phyloP scores from a whole-genome alignment of 257 asterid genomes.

The Avicennia marina region DNA sequence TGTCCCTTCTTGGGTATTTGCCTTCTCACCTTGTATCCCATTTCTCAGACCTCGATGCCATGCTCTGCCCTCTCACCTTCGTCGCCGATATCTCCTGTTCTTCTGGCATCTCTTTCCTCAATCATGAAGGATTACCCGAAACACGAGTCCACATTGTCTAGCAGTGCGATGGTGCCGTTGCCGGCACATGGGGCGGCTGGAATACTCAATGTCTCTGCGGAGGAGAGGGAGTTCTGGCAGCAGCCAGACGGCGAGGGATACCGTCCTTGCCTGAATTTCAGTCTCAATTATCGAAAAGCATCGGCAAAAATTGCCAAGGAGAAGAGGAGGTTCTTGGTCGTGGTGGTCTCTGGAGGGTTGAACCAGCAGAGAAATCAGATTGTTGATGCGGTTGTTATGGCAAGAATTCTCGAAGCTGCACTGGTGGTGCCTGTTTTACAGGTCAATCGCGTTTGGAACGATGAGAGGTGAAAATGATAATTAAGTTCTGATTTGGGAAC shows the following conservation, averaged over 20 bases:
- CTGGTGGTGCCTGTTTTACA: slow-evolving; percentile 60
- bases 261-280: slow-evolving; percentile 50
- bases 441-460: slow-evolving; percentile 65
- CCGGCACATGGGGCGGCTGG: slow-evolving; percentile 29
- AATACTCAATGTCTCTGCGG: slow-evolving; percentile 29
- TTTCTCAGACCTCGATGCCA: slow-evolving; percentile 25
- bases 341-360: slow-evolving; percentile 64
- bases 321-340: slow-evolving; percentile 49
- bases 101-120: slow-evolving; percentile 30
- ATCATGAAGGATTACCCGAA: slow-evolving; percentile 8
- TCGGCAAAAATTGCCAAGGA: slow-evolving; percentile 37
- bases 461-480: slow-evolving; percentile 41
- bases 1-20: slow-evolving; percentile 33
- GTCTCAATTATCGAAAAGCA: slow-evolving; percentile 39
- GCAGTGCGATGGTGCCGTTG: slow-evolving; percentile 40
- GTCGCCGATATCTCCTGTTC: slow-evolving; percentile 16
- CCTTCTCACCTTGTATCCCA: slow-evolving; percentile 26
- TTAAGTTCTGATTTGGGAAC: neutral
- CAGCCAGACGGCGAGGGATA: slow-evolving; percentile 56
- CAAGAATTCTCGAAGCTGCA: slow-evolving; percentile 58
- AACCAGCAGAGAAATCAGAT: slow-evolving; percentile 72
- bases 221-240: slow-evolving; percentile 50
- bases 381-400: slow-evolving; percentile 64
- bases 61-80: slow-evolving; percentile 30
- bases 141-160: slow-evolving; percentile 11